Base-by-base conservation (phyloP, 1,284 basidiomycete genomes). In the Heterobasidion occidentale region DNA sequence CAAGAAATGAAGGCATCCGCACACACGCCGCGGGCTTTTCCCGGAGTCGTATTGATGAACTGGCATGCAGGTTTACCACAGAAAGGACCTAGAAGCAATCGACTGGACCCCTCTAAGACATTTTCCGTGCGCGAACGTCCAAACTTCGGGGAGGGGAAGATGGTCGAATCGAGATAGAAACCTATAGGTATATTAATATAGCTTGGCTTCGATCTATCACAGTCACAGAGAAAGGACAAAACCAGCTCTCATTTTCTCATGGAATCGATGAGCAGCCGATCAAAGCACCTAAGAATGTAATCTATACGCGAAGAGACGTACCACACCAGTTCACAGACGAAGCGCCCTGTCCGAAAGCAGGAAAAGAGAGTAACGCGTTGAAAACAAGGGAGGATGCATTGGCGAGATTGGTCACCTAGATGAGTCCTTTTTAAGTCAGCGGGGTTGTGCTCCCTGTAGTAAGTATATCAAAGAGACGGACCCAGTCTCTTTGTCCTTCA, bases 11-110 rank as follows among this genome's bases (percentile, higher is more conserved):
- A 94, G 6, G 88, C 86, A 59, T 85, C 85, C 1, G 91, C 90
- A 67, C 92, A 94, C 4, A 95, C 92, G 20, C 92, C 92, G 15
- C 77, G 76, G 9, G 78, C 74, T 56, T 78, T 81, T 1, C 77
- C 80, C 1, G 78, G 76, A 2, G 76, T 67, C 36, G 82, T 74
- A 56, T 77, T 76, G 68, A 95, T 93, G 62, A 81, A 81, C 61
- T 92, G 88, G 68, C 92, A 95, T 0, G 93, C 92, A 1, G 92
- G 93, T 61, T 87, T 90, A 51, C 93, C 93, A 62, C 84, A 87
- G 71, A 94, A 96, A 0, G 93, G 92, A 0, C 88, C 92, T 3
- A 94, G 74, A 46, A 92, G 72, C 9, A 94, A 74, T 1, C 50
- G 64, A 49, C 61, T 58, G 35, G 63, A 46, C 38, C 56, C 58